Conservation (phyloP, 768 basidiomycete species). For the Cystobasidium onofrii region DNA sequence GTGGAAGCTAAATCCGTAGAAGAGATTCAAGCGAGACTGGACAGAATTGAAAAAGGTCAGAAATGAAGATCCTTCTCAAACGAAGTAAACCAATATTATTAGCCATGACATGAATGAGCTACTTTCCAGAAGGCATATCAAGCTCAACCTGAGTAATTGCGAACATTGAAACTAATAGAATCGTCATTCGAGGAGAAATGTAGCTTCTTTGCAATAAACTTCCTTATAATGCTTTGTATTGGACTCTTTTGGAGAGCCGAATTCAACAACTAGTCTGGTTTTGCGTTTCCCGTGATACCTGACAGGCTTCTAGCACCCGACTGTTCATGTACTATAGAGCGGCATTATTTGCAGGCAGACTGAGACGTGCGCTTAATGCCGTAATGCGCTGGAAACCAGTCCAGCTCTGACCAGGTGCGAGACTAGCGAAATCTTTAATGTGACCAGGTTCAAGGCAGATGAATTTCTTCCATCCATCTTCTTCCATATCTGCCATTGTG, state of each 20-base stretch:
- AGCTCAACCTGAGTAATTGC: not conserved
- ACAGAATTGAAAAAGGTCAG: not conserved
- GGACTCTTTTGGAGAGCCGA: too few species aligned
- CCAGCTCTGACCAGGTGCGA: constrained; percentile 8
- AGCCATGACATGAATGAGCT: too few species aligned
- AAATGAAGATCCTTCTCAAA: too few species aligned
- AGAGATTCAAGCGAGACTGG: constrained; percentile 20
- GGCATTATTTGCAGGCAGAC: constrained; percentile 27
- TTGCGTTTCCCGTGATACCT: too few species aligned
- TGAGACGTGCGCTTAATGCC: constrained; percentile 19
- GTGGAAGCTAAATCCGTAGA: constrained; percentile 11
- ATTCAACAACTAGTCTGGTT: too few species aligned
- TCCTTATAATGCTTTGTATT: too few species aligned
- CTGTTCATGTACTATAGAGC: too few species aligned
- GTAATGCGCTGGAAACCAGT: constrained; percentile 20
- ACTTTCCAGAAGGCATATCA: too few species aligned
- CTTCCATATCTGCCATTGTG: constrained; percentile 78
- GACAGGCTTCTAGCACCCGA: too few species aligned
- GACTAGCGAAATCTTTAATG: not conserved
- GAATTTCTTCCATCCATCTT: constrained; percentile 73
- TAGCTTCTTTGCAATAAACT: not conserved
- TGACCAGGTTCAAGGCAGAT: constrained; percentile 74
- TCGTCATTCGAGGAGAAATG: not conserved
- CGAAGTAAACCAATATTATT: too few species aligned
- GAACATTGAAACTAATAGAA: not conserved